Conservation (phyloP, 495 filamentous ascomycete genomes). For the Penicillium paxilli region DNA sequence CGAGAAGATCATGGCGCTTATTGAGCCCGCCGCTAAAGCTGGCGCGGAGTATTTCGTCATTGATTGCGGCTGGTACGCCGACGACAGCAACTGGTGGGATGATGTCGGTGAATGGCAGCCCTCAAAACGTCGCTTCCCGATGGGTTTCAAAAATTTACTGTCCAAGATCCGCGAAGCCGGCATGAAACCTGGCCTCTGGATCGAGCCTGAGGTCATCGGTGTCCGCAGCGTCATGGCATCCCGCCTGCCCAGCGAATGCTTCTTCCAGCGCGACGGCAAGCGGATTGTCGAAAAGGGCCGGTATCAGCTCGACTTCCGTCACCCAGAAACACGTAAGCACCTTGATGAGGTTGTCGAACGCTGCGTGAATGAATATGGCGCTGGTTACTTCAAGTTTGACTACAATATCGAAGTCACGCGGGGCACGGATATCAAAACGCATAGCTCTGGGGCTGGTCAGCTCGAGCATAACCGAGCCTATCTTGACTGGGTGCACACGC, state of each 20-base stretch:
- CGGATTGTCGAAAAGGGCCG: background rate
- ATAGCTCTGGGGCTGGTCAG: background rate
- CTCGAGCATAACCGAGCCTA: background rate
- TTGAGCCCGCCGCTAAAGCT: constrained; percentile 6
- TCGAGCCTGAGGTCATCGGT: background rate
- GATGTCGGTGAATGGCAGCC: constrained; percentile 30
- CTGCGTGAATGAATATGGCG: constrained; percentile 13
- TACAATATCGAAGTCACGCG: constrained; percentile 26
- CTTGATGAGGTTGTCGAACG: constrained; percentile 4
- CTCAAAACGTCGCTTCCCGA: constrained; percentile 24
- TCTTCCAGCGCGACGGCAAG: background rate
- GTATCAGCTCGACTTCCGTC: background rate
- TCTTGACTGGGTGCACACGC: background rate
- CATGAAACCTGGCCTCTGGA: background rate
- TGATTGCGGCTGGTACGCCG: constrained; percentile 30
- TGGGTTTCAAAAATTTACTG: constrained; percentile 12
- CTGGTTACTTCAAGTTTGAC: constrained; percentile 30
- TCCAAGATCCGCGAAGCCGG: background rate
- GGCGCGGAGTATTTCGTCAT: constrained; percentile 25
- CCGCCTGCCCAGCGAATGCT: background rate
- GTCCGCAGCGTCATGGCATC: background rate
- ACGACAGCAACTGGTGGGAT: constrained; percentile 28
- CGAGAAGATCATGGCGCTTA: constrained; percentile 24
- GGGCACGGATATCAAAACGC: constrained; percentile 18
- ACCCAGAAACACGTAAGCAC: background rate